Evolutionary conservation across 2,329 filamentous ascomycete genomes (phyloP), one percentile per base, ranked within the genome.

Genomic region (Trichophaea hybrida): DNA sequence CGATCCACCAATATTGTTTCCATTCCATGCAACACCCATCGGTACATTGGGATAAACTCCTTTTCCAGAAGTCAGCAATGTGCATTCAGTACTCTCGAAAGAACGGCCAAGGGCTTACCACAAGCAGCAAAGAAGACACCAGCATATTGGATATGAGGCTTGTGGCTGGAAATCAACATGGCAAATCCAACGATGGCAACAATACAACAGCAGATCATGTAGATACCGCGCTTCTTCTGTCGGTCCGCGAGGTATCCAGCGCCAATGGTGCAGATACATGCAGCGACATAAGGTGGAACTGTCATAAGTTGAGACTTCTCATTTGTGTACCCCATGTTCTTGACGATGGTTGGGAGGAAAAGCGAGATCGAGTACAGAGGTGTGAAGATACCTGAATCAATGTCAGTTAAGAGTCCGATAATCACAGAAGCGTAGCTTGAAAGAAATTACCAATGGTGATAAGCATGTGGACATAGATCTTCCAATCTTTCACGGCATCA

Each of bases 311-410:
- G 82, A n/a, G 80, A 77, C 2, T 73, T 70, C 59, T 75, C 64
- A 56, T 77, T 72, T 67, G 71, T 75, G 65, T 71, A 80, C 68
- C 75, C 75, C 64, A 78, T 70, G 46, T 70, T 71, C 13, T 76
- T 77, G 61, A 84, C 75, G 59, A 84, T 79, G 12, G 82, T 76
- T 0, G 81, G 81, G 17, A 83, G 72, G 69, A 84, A 83, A 15
- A 83, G 74, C 1, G 77, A 76, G 66, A 83, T 81, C 0, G 79
- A 79, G 62, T 80, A 82, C 24, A 78, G 74, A 6, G 79, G 78
- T 15, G 80, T 76, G 31, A 78, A 77, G 33, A 76, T 80, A 55
- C 82, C 48, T 51, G 48, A 24, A 24, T n/a, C 6, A 51, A 33
- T 17, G 32, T 51, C 32, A 51, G 48, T 51, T 24, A 13, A 24